These are phyloP conservation scores for Arthrinium phaeospermum DNA, from an alignment of 2,329 filamentous ascomycete species.

Conservation along the genomic window DNA sequence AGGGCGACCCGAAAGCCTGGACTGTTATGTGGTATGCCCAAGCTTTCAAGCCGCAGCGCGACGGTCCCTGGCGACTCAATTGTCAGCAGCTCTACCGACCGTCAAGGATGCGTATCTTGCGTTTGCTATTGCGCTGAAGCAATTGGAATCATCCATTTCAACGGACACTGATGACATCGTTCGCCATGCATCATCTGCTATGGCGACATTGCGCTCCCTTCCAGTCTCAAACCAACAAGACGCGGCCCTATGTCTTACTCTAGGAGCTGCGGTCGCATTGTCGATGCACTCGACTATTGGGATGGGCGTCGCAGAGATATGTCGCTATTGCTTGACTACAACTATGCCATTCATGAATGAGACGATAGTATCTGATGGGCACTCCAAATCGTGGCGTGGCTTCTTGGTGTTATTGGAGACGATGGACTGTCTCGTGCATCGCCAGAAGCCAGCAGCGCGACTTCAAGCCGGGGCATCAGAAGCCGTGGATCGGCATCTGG, in stretches of 20 bases:
- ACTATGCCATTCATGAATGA: slow-evolving; percentile 29
- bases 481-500: slow-evolving; percentile 31
- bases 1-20: slow-evolving; percentile 28
- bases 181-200: slow-evolving; percentile 29
- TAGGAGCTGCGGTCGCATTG: slow-evolving; percentile 32
- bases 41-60: slow-evolving; percentile 31
- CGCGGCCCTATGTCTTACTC: slow-evolving; percentile 29
- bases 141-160: slow-evolving; percentile 25
- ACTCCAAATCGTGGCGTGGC: slow-evolving; percentile 29
- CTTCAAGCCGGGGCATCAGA: slow-evolving; percentile 22
- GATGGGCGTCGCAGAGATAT: slow-evolving; percentile 34
- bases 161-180: slow-evolving; percentile 24
- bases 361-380: slow-evolving; percentile 21
- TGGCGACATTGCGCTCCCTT: slow-evolving; percentile 31
- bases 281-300: slow-evolving; percentile 35
- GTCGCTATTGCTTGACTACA: slow-evolving; percentile 31
- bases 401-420: slow-evolving; percentile 34
- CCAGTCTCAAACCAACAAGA: slow-evolving; percentile 29
- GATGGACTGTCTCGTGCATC: slow-evolving; percentile 35
- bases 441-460: slow-evolving; percentile 30
- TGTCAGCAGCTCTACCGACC: slow-evolving; percentile 27
- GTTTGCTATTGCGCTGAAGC: slow-evolving; percentile 32
- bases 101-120: slow-evolving; percentile 36
- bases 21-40: slow-evolving; percentile 30
- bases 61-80: slow-evolving; percentile 26